phyloP scores from a whole-genome alignment of 305 asterid genomes.

The Fraxinus sp. region DNA sequence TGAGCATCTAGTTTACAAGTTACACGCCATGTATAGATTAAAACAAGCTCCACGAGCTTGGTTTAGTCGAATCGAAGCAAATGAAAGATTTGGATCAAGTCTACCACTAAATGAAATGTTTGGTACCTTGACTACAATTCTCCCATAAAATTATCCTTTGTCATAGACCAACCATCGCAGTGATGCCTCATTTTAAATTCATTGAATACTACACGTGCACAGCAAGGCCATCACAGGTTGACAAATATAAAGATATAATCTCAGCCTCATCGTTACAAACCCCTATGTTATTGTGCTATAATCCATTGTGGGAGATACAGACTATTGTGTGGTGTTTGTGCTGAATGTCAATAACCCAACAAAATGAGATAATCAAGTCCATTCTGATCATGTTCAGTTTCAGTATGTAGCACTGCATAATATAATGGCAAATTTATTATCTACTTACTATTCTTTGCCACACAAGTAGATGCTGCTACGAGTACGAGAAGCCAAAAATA shows the following conservation, averaged over 20 bases:
- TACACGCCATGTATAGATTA: too few species aligned
- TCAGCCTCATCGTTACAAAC: neutral
- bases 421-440: neutral
- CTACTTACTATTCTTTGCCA: neutral
- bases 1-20: too few species aligned
- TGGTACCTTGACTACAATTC: too few species aligned
- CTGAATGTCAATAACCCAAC: neutral
- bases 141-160: too few species aligned
- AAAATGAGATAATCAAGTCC: neutral
- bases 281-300: neutral
- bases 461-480: neutral
- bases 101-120: too few species aligned
- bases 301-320: neutral
- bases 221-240: neutral
- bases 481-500: neutral
- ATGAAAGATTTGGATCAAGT: too few species aligned
- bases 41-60: too few species aligned
- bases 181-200: neutral
- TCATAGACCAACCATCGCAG: neutral
- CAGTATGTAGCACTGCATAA: neutral
- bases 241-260: neutral
- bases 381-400: neutral
- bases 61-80: too few species aligned
- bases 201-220: neutral
- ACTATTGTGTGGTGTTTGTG: slow-evolving; percentile 8